Base-by-base conservation (phyloP, 2,329 filamentous ascomycete genomes). In the Ceratocystis eucalypticola region DNA sequence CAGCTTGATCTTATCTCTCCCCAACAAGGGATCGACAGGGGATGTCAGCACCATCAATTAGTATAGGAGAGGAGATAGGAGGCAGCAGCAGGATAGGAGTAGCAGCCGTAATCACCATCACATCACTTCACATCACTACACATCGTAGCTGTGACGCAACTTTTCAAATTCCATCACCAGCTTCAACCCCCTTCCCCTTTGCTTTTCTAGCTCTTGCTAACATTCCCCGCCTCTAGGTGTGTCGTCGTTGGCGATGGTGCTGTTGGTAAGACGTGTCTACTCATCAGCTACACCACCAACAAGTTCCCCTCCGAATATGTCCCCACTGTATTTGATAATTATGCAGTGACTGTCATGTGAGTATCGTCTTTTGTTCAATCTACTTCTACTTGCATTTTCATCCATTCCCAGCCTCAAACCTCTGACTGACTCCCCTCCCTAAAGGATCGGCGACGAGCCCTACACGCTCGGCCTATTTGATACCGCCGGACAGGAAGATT, bases 301-400 rank as follows among this genome's bases (percentile, higher is more conserved):
- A 97, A 97, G 74, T 99, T 99, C 77, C 94, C 94, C 45, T 96
- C 92, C 73, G 94, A 99, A 92, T 99, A 99, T 77, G 94, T 99
- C 68, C 94, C 94, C 64, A 99, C 94, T 37, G 94, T 99, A 70
- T 99, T 99, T 78, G 94, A 99, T 78, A 99, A 99, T 80, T 99
- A 99, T 84, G 94, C 94, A 67, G 94, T 99, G 76, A 99, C 94
- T 71, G 94, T 99, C 72, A 99, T 99, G 94, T 96, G 83, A 87
- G 91, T 87, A 66, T 69, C 72, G 33, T 69, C 57, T 48, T 67
- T 59, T 17, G 10, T 45, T 65, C 62, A 65, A 57, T 68, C 71
- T 63, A 55, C 65, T 50, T 57, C 66, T 62, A 12, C 61, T 68
- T 53, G 30, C 12, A 57, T 46, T 66, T 46, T 55, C 44, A 41